Conservation (phyloP, 2,329 filamentous ascomycete genomes). For the Onygenales sp. region DNA sequence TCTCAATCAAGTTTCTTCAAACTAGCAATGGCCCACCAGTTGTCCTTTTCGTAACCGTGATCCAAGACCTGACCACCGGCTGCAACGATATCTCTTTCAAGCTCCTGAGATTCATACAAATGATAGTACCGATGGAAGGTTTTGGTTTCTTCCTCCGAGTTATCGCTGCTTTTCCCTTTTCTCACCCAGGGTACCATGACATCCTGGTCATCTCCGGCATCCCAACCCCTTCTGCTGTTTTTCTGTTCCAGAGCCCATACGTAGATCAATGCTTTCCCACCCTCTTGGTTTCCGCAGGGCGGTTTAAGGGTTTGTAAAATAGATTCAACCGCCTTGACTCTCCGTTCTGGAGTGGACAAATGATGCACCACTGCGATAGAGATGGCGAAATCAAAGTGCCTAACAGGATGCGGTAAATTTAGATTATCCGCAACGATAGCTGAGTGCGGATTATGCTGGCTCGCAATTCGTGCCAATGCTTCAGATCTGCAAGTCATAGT, state of each 20-base stretch:
- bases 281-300: slow-evolving; percentile 16
- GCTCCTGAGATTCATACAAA: slow-evolving; percentile 74
- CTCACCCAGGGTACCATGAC: slow-evolving; percentile 94
- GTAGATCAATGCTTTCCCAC: slow-evolving; percentile 68
- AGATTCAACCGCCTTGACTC: slow-evolving; percentile 60
- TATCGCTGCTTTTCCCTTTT: slow-evolving; percentile 24
- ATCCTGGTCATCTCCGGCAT: slow-evolving; percentile 74
- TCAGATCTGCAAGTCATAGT: slow-evolving; percentile 38
- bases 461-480: slow-evolving; percentile 50
- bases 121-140: slow-evolving; percentile 92
- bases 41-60: slow-evolving; percentile 89
- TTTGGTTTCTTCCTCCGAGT: slow-evolving; percentile 24
- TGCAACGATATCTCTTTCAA: slow-evolving; percentile 65
- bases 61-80: slow-evolving; percentile 70
- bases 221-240: slow-evolving; percentile 77
- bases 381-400: slow-evolving; percentile 72
- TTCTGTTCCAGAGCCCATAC: slow-evolving; percentile 96
- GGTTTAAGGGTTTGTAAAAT: slow-evolving; percentile 57
- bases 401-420: slow-evolving; percentile 63
- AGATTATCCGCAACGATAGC: slow-evolving; percentile 74
- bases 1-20: slow-evolving; percentile 12
- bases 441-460: slow-evolving; percentile 51
- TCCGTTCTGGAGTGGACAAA: slow-evolving; percentile 65
- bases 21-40: slow-evolving; percentile 82
- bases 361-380: slow-evolving; percentile 94